Conservation (phyloP, 1,284 basidiomycete species). For the Exobasidium cylindrosporum region DNA sequence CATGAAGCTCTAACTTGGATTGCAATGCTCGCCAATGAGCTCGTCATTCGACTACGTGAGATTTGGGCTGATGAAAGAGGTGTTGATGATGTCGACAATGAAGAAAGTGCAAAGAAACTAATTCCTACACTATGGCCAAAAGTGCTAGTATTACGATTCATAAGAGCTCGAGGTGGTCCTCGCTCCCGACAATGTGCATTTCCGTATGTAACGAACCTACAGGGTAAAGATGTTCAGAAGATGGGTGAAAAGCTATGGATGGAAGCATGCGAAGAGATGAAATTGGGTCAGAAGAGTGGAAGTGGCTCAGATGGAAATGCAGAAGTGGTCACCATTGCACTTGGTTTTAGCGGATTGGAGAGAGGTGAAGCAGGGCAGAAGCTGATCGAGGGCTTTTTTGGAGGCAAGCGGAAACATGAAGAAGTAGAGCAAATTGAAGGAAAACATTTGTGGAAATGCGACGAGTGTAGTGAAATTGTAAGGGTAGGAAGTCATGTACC, state of each 20-base stretch:
- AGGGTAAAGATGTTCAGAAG: constrained; percentile 72
- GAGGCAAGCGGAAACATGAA: constrained; percentile 37
- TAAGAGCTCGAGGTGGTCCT: constrained; percentile 61
- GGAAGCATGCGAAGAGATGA: constrained; percentile 65
- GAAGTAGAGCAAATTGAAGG: constrained; percentile 11
- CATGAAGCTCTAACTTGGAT: constrained; percentile 72
- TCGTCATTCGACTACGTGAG: constrained; percentile 78
- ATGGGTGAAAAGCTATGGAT: constrained; percentile 81
- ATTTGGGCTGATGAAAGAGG: constrained; percentile 67
- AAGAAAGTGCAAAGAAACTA: constrained; percentile 37
- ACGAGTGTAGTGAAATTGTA: constrained; percentile 29
- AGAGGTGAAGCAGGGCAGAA: constrained; percentile 75
- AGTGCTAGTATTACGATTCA: constrained; percentile 67
- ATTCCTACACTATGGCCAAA: constrained; percentile 75
- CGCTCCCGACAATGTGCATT: constrained; percentile 78
- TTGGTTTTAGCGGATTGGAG: constrained; percentile 81
- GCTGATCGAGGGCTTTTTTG: constrained; percentile 81
- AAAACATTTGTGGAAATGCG: constrained; percentile 26
- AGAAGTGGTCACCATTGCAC: constrained; percentile 68
- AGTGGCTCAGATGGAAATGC: constrained; percentile 19
- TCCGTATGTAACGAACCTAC: constrained; percentile 71
- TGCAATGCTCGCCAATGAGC: constrained; percentile 80
- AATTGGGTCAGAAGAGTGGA: constrained; percentile 46
- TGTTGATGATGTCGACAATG: constrained; percentile 59
- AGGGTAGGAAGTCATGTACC: neutral